Evolutionary conservation across 805 yeast genomes (phyloP), one percentile per base, ranked within the genome.

Genomic region (Saturnispora quitensis): DNA sequence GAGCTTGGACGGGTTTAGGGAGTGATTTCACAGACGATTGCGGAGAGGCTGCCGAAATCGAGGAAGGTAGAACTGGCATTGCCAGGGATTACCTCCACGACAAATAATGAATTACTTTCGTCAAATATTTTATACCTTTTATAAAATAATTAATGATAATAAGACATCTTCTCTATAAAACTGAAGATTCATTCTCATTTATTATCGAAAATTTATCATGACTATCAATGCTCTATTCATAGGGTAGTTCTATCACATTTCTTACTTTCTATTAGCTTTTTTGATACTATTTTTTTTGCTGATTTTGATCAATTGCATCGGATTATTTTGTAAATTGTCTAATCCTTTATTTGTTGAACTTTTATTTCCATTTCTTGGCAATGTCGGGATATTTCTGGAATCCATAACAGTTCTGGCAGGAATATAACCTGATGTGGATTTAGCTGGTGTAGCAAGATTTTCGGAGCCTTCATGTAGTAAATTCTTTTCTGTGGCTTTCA

Each of bases 1-100:
- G 91, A 59, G 62, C 64, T 2, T 91, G 98, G 98, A 79, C 82
- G 0, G 99, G 99, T 0, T 71, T 91, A 34, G 99, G 98, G 1
- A 84, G 93, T 54, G 97, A 91, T 62, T 89, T 73, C 67, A 58
- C 61, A 8, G 56, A 62, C 1, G 68, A 63, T 2, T 8, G 42
- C 17, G 70, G 68, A 8, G 80, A 76, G n/a, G 97, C 95, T 40
- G 95, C 97, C 0, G 65, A 73, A 0, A 75, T 89, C 0, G 96
- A 89, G 62, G 82, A 84, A 56, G 99, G 99, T 1, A 73, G 84
- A 45, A 73, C 78, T 2, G 99, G 99, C 40, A 79, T 91, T 51
- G 99, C 99, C 2, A 74, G 98, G 58, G 95, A 93, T 2, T 93
- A 91, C 44, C 69, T 20, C 5, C 48, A 44, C 43, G 52, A 50